phyloP scores from a whole-genome alignment of 2,329 filamentous ascomycete species.

The Phoma sp. region DNA sequence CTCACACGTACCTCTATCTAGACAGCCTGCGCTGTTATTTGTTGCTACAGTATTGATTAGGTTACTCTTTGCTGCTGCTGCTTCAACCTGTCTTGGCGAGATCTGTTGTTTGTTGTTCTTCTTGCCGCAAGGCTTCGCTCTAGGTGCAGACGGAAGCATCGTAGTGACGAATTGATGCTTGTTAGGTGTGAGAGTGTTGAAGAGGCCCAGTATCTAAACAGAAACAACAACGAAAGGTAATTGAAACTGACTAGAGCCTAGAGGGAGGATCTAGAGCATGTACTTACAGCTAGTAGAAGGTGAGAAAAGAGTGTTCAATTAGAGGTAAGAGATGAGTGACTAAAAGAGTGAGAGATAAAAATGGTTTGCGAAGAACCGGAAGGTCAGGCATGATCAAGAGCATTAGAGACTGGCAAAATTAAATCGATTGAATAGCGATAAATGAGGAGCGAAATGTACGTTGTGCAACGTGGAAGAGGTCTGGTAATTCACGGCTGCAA shows the following conservation, averaged over 20 bases:
- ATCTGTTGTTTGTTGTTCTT: background rate
- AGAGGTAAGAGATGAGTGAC: background rate
- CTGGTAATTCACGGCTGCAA: background rate
- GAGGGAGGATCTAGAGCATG: too few species aligned
- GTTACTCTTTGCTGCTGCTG: background rate
- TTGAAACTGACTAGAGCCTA: too few species aligned
- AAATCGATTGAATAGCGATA: background rate
- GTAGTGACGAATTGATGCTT: background rate
- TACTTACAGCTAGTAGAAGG: background rate
- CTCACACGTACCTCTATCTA: background rate
- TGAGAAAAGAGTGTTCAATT: background rate
- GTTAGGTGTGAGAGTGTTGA: too few species aligned
- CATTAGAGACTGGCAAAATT: too few species aligned
- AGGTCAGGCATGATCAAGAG: too few species aligned
- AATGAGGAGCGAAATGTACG: too few species aligned
- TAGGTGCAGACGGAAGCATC: too few species aligned
- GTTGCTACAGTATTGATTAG: background rate
- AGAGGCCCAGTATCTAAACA: too few species aligned
- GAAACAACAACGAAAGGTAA: too few species aligned
- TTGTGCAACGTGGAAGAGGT: too few species aligned
- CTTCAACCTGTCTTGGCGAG: background rate
- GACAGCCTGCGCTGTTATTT: background rate
- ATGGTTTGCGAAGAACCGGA: background rate
- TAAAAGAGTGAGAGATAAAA: background rate
- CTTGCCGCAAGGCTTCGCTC: background rate